Evolutionary conservation across 2,329 filamentous ascomycete genomes (phyloP), one percentile per base, ranked within the genome.

Genomic region (Bisporella sp.): DNA sequence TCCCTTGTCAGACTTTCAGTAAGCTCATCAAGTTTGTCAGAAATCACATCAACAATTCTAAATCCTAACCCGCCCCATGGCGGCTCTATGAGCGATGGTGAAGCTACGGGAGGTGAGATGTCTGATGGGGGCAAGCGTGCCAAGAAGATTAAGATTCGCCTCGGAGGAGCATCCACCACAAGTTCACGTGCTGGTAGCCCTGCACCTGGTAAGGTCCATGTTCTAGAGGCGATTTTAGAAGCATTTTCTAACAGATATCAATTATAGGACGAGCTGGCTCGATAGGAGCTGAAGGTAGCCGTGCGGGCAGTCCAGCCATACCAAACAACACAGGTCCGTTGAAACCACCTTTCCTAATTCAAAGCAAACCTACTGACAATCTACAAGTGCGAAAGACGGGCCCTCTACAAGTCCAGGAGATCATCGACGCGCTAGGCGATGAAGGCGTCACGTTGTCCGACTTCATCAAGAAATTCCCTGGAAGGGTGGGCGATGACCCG

Each of bases 31-130:
- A 66, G 63, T 42, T 52, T 62, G 31, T 60, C 58, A 6, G 61
- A 62, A 32, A 62, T 60, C 39, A 54, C 58, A 43, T 58, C 56
- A 53, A 53, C 44, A 48, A 44, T 54, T 45, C 56, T 57, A 12
- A 64, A 65, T 45, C 58, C 59, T 46, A 74, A 69, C 45, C 77
- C 76, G 43, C 45, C 41, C 12, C 42, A 53, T 31, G 54, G 44
- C 45, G 81, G 78, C 37, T 83, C 82, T 44, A 79, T 79, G 48
- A 89, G 85, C 57, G 87, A 90, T 57, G 85, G 82, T 28, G 86
- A 89, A 64, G 83, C 75, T 39, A 88, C 84, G 1, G 84, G 76
- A 37, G 82, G 81, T 35, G 82, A 85, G 60, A 83, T 81, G 71
- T 83, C 80, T 1, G 81, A 84, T 56, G 75, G 72, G 47, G 77